Percentiles rank a stretch among this genome's conserved stretches.
Conservation (phyloP, 192 early-diverging fungal species). For the Haplosporangium gracile region DNA sequence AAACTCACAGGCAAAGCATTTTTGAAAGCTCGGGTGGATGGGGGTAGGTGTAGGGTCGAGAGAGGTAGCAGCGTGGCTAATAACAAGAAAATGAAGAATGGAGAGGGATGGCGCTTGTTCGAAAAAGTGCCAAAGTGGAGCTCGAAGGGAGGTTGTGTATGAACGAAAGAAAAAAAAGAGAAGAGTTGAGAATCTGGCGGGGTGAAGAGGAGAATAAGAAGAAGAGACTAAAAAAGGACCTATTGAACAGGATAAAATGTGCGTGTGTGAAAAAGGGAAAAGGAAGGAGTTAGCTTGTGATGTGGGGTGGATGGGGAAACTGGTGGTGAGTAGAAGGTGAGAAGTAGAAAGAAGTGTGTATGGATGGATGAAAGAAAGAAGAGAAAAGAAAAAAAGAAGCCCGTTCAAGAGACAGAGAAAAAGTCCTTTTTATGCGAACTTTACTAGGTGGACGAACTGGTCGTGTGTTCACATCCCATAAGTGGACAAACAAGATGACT, state of each 20-base stretch:
- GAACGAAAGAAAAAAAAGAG: not conserved
- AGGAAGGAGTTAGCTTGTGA: not conserved
- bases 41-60: conserved; percentile 14
- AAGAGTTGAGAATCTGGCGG: not conserved
- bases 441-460: not conserved
- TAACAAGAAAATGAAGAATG: not conserved
- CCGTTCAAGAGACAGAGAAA: not conserved
- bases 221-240: not conserved
- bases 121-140: not conserved
- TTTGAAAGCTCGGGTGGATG: conserved; percentile 47
- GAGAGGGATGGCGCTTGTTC: not conserved
- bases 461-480: conserved; percentile 5
- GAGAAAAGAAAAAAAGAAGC: not conserved
- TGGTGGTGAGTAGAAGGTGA: not conserved
- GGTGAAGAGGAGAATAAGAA: not conserved
- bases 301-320: not conserved
- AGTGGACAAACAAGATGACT: not conserved
- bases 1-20: conserved; percentile 56
- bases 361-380: not conserved
- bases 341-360: not conserved
- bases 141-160: not conserved
- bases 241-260: not conserved
- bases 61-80: conserved; percentile 34
- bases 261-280: not conserved
- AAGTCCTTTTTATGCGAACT: conserved; percentile 1